Evolutionary conservation across 768 basidiomycete genomes (phyloP), one percentile per base, ranked within the genome.

Genomic region (Podaxis sp.): DNA sequence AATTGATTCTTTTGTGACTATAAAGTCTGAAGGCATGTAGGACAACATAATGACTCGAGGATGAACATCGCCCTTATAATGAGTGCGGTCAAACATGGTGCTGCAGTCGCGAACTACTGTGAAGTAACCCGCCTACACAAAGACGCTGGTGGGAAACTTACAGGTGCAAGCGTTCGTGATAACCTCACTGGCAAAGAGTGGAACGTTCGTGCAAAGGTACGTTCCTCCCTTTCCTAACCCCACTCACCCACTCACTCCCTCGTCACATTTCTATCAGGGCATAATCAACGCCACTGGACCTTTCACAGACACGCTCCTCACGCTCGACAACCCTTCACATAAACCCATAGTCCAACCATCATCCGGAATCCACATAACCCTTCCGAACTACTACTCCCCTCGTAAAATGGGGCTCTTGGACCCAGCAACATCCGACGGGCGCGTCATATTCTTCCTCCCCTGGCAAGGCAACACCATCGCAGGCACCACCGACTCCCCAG

Each of bases 381-480:
- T 99, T 2, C 96, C 96, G 2, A 93, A 93, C 70, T 99, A 99
- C 78, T 98, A 97, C 73, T 93, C 95, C 1, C 96, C 96, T 2
- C 87, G 90, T 15, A 91, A 84, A 55, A 97, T 99, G 92, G 96
- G 97, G 49, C 84, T 99, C 4, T 83, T 99, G 50, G 97, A 99
- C 74, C 97, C 96, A 1, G 82, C 93, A 2, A 97, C 97, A 3
- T 94, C 92, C 0, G 96, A 99, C 66, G 96, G 96, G 0, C 90
- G 96, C 28, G 96, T 99, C 60, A 96, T 99, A 71, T 99, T 98
- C 84, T 97, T 99, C 84, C 85, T 99, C 10, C 96, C 96, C 0
- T 99, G 97, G 96, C 90, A 98, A 76, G 96, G 96, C 8, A 94
- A 90, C 78, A 95, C 95, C 44, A 95, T 99, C 65, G 96, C 96